Conservation (phyloP, 228 moss, liverwort and hornwort species). For the Sphagnum fallax region DNA sequence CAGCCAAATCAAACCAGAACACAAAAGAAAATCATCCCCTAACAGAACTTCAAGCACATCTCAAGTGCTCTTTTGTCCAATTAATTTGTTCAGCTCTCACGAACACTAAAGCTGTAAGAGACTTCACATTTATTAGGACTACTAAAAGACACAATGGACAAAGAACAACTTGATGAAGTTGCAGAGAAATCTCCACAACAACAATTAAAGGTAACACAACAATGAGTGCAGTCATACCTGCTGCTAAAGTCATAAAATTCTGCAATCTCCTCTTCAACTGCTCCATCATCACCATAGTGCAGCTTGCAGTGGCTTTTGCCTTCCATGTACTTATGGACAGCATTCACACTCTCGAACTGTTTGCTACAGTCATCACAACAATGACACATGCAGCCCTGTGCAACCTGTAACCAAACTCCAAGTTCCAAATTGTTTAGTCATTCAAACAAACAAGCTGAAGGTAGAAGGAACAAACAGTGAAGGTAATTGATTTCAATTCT, state of each 20-base stretch:
- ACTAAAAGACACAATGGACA: background rate
- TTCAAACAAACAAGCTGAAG: no score
- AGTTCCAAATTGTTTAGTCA: background rate
- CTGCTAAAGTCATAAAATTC: conserved; percentile 85
- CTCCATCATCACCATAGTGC: conserved; percentile 77
- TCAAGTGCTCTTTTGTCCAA: background rate
- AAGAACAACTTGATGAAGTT: background rate
- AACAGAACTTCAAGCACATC: background rate
- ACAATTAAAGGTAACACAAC: no score
- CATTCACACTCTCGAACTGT: conserved; percentile 65
- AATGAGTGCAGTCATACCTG: conserved; percentile 24
- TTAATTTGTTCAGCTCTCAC: background rate
- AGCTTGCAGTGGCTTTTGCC: conserved; percentile 94
- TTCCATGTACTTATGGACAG: conserved; percentile 90
- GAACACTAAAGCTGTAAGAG: background rate
- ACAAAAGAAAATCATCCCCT: background rate
- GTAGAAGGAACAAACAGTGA: no score
- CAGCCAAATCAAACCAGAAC: background rate
- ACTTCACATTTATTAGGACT: background rate
- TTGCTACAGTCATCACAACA: conserved; percentile 87
- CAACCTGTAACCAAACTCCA: conserved; percentile 16
- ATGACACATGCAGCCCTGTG: conserved; percentile 68
- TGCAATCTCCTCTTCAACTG: conserved; percentile 86
- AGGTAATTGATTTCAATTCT: no score
- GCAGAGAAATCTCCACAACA: no score